phyloP scores from a whole-genome alignment of 2,329 filamentous ascomycete species.

The Nigrospora osmanthi region DNA sequence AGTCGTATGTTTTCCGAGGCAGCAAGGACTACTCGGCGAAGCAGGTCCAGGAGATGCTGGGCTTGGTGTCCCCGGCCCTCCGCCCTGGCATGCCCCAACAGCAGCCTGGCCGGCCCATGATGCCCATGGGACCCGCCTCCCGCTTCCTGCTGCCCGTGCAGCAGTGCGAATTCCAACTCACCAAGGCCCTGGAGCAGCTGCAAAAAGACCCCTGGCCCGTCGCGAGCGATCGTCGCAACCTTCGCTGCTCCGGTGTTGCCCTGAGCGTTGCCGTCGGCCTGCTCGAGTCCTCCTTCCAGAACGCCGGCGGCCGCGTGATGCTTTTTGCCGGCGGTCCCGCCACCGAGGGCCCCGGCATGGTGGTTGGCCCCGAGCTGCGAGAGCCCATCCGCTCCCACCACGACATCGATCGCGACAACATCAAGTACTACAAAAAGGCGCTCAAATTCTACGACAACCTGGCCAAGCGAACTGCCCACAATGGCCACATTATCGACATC shows the following conservation, averaged over 20 bases:
- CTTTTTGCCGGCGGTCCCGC: slow-evolving; percentile 91
- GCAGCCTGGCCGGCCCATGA: slow-evolving; percentile 65
- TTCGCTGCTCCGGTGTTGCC: slow-evolving; percentile 94
- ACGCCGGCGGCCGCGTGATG: slow-evolving; percentile 93
- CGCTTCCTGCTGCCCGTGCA: slow-evolving; percentile 91
- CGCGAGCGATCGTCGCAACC: slow-evolving; percentile 79
- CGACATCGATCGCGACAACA: slow-evolving; percentile 96
- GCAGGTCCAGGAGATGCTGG: slow-evolving; percentile 99
- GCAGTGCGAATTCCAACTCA: slow-evolving; percentile 95
- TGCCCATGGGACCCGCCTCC: slow-evolving; percentile 72
- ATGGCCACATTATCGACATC: slow-evolving; percentile 95
- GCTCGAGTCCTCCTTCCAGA: slow-evolving; percentile 91
- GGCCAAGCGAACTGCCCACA: slow-evolving; percentile 89
- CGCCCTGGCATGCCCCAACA: slow-evolving; percentile 68
- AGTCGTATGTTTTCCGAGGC: slow-evolving; percentile 96
- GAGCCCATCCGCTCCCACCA: slow-evolving; percentile 97
- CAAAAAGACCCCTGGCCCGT: slow-evolving; percentile 98
- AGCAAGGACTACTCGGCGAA: slow-evolving; percentile 98
- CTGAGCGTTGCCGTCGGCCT: slow-evolving; percentile 89
- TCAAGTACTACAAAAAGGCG: slow-evolving; percentile 99
- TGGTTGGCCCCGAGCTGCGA: slow-evolving; percentile 89
- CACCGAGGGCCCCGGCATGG: slow-evolving; percentile 93
- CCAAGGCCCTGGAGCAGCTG: slow-evolving; percentile 87
- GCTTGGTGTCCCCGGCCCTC: slow-evolving; percentile 63
- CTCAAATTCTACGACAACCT: slow-evolving; percentile 90